phyloP scores from a whole-genome alignment of 2,329 filamentous ascomycete species.

The Beauveria brongniartii region DNA sequence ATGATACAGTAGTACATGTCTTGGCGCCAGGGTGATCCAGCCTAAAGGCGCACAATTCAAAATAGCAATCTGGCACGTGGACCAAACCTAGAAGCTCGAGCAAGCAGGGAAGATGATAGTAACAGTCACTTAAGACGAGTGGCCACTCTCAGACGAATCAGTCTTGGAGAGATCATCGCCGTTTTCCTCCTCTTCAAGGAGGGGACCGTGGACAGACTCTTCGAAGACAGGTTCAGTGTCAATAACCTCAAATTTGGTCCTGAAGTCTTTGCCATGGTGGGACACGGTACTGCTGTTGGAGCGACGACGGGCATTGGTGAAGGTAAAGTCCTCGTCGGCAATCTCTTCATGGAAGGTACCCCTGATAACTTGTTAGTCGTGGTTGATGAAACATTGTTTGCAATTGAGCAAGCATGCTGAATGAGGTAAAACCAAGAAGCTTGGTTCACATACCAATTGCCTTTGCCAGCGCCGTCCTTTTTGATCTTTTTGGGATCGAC shows the following conservation, averaged over 20 bases:
- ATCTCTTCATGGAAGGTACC: conserved; percentile 77
- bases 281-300: conserved; percentile 80
- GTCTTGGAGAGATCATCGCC: conserved; percentile 46
- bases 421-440: neutral
- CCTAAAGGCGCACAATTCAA: conserved; percentile 31
- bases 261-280: conserved; percentile 67
- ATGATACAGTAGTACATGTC: conserved; percentile 14
- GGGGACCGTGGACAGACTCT: conserved; percentile 68
- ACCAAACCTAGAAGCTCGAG: neutral
- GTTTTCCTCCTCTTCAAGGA: conserved; percentile 39
- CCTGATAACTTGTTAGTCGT: conserved; percentile 43
- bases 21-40: conserved; percentile 30
- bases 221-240: conserved; percentile 90
- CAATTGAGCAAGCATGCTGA: neutral
- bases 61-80: conserved; percentile 2
- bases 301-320: conserved; percentile 79
- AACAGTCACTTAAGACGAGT: conserved; percentile 29
- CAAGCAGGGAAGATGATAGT: neutral
- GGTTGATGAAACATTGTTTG: neutral
- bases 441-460: conserved; percentile 69
- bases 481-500: conserved; percentile 88
- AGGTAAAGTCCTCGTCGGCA: conserved; percentile 74
- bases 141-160: conserved; percentile 51
- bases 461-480: conserved; percentile 89
- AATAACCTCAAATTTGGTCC: conserved; percentile 92